Evolutionary conservation across 805 yeast genomes (phyloP).

Genomic region (Myxozyma neotropica): DNA sequence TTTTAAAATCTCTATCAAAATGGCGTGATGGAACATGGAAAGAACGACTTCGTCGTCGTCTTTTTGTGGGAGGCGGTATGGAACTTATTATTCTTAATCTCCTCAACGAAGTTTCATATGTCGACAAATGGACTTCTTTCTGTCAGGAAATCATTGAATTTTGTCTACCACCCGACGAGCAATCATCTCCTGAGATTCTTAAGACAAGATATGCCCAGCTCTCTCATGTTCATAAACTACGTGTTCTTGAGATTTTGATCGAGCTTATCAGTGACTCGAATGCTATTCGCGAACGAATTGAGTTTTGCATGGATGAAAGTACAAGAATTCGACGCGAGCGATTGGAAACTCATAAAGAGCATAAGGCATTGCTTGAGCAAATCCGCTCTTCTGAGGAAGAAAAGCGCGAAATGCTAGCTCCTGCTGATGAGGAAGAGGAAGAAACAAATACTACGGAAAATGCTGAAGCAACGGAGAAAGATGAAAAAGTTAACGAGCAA

Average conservation of each 20-base stretch:
- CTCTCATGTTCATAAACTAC: slow-evolving; percentile 56
- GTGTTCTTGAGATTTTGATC: slow-evolving; percentile 62
- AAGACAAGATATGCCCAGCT: slow-evolving; percentile 59
- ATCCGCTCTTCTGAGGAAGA: slow-evolving; percentile 51
- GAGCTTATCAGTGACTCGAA: slow-evolving; percentile 62
- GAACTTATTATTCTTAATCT: slow-evolving; percentile 74
- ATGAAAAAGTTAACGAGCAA: slow-evolving; percentile 34
- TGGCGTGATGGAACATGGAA: slow-evolving; percentile 64
- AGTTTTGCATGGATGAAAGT: slow-evolving; percentile 65
- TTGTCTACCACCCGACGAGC: slow-evolving; percentile 56
- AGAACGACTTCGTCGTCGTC: slow-evolving; percentile 70
- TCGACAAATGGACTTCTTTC: slow-evolving; percentile 55
- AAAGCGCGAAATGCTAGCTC: slow-evolving; percentile 18
- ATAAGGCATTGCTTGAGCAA: slow-evolving; percentile 55
- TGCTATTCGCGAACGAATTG: slow-evolving; percentile 64
- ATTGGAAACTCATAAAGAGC: slow-evolving; percentile 65
- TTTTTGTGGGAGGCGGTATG: slow-evolving; percentile 86
- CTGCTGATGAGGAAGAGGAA: slow-evolving; percentile 15
- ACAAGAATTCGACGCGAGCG: slow-evolving; percentile 65
- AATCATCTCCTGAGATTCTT: slow-evolving; percentile 55
- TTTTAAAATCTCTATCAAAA: slow-evolving; percentile 35
- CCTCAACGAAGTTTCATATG: slow-evolving; percentile 59
- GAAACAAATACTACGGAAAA: not conserved
- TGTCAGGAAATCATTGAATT: slow-evolving; percentile 55
- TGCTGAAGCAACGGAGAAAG: no score